Evolutionary conservation across 805 yeast species (phyloP).

Genomic region (Pichia nanzhaoensis): DNA sequence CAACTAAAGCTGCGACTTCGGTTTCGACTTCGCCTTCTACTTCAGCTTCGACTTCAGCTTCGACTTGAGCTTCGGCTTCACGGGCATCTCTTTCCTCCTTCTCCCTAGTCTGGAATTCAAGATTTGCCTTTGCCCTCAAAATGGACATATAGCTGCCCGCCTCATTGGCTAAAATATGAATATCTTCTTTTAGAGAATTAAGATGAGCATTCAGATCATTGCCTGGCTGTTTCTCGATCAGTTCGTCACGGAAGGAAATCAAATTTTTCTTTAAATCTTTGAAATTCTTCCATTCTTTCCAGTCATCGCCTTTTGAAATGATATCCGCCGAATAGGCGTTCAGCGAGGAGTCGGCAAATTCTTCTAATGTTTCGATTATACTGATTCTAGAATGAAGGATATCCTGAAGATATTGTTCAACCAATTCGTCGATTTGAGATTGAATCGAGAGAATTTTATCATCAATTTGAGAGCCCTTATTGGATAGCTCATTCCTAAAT

Average conservation of each 20-base stretch:
- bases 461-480: constrained; percentile 27
- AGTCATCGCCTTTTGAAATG: constrained; percentile 38
- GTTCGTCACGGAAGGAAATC: constrained; percentile 46
- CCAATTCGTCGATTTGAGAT: constrained; percentile 25
- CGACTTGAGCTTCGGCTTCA: neutral
- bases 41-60: constrained; percentile 1
- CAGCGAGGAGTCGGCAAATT: constrained; percentile 63
- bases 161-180: constrained; percentile 48
- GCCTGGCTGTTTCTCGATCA: constrained; percentile 32
- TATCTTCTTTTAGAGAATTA: constrained; percentile 36
- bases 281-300: constrained; percentile 57
- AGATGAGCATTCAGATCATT: constrained; percentile 29
- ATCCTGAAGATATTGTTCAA: constrained; percentile 30
- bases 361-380: constrained; percentile 62
- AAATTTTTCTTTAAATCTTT: constrained; percentile 49
- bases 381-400: constrained; percentile 30
- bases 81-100: constrained; percentile 30
- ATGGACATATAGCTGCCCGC: constrained; percentile 54
- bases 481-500: constrained; percentile 37
- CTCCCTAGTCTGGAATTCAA: constrained; percentile 51
- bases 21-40: too few relatives aligned
- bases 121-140: constrained; percentile 50
- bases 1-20: constrained; percentile 11
- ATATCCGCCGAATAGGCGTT: constrained; percentile 58
- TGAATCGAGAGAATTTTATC: constrained; percentile 29